Evolutionary conservation across 1,284 basidiomycete species (phyloP), one percentile per base, ranked within the genome.

Genomic region (Ganoderma leucocontextum): DNA sequence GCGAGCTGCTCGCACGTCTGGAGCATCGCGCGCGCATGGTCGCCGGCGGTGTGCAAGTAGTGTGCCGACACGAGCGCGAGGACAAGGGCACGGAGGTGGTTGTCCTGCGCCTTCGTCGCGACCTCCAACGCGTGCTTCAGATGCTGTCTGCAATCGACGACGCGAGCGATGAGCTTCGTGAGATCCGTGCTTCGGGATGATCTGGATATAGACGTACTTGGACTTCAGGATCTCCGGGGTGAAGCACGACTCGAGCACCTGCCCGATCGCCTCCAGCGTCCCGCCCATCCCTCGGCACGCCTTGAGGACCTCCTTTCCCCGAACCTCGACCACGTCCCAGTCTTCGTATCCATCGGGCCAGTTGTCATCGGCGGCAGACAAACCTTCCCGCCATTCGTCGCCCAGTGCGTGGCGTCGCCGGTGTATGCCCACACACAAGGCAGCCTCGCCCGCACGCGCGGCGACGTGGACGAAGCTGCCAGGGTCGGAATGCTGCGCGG

Each of bases 61-160:
- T 93, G 89, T 22, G 88, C 85, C 1, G 90, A 84, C 15, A 90
- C 84, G 29, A 93, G 83, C 1, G 90, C 87, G 6, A 94, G 82
- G 7, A 92, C 82, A 4, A 92, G 80, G 8, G 90, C 90, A 12
- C 91, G 88, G 15, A 93, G 78, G 74, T 93, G 86, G 72, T 93
- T 94, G 70, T 93, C 92, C 39, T 86, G 86, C 2, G 89, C 82
- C 0, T 76, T 73, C 0, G 87, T 88, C 0, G 88, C 85, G 15
- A 89, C 78, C 19, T 84, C 82, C 0, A 94, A 83, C 0, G 91
- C 89, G 1, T 79, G 75, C 68, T 89, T 89, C 35, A 94, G 81
- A 63, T 90, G 84, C 62, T 86, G 82, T 72, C 93, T 94, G 72
- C 55, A 53, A 53, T 42, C 55, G 9, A 9, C 33, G 33, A 19